A percentile compares a stretch with the other conserved stretches of the same genome.
Conservation (phyloP, 2,329 filamentous ascomycete species). For the Colletotrichum paranaense region DNA sequence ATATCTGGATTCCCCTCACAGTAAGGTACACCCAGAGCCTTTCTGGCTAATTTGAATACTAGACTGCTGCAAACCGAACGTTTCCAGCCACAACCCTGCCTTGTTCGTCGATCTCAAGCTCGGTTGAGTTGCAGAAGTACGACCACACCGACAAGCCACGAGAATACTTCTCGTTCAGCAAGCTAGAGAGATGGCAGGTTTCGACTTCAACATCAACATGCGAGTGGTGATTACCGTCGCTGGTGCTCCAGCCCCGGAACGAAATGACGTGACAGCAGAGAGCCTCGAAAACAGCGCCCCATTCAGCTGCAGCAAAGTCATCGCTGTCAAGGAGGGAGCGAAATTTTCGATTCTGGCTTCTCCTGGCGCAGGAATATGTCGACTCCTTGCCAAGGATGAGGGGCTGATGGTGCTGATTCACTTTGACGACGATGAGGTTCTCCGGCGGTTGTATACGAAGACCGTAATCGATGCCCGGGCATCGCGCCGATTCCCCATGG, state of each 20-base stretch:
- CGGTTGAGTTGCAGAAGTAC: not conserved
- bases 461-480: not conserved
- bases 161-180: not conserved
- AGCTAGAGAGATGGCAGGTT: not conserved
- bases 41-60: not conserved
- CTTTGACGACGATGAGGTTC: not conserved
- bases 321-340: not conserved
- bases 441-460: not conserved
- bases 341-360: not conserved
- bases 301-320: not conserved
- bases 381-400: not conserved
- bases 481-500: not conserved
- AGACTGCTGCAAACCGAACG: not conserved
- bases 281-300: not conserved
- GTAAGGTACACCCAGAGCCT: not conserved
- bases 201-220: not conserved
- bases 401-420: not conserved
- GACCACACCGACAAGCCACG: not conserved
- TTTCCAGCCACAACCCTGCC: not conserved
- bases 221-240: not conserved
- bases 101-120: not conserved
- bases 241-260: not conserved
- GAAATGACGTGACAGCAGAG: not conserved
- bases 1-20: not conserved
- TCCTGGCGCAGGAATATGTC: not conserved